Evolutionary conservation across 1,139 yeast genomes (phyloP).

Genomic region (Torulaspora pretoriensis): DNA sequence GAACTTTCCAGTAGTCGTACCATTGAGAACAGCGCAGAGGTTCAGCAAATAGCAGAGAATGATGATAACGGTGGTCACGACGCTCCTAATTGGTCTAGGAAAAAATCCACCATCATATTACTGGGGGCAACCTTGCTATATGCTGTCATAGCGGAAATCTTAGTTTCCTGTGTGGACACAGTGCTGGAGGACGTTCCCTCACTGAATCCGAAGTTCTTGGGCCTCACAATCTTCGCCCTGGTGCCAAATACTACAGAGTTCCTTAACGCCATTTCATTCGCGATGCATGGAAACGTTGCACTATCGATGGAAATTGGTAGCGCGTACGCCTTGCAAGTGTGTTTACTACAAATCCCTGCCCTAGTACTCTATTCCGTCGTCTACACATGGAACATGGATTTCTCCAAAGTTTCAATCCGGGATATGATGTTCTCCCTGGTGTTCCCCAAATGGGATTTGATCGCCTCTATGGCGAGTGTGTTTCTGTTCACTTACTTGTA

Average conservation of each 20-base stretch:
- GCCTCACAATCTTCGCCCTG: conserved; percentile 88
- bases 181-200: conserved; percentile 74
- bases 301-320: conserved; percentile 96
- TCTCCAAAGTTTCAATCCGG: conserved; percentile 39
- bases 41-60: conserved; percentile 9
- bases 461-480: conserved; percentile 80
- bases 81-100: conserved; percentile 95
- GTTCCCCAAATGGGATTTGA: conserved; percentile 93
- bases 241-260: conserved; percentile 98
- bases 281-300: conserved; percentile 93
- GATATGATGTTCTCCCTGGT: conserved; percentile 70
- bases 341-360: conserved; percentile 87
- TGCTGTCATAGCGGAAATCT: conserved; percentile 90
- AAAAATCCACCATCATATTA: conserved; percentile 78
- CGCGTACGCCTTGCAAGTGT: conserved; percentile 97
- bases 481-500: conserved; percentile 88
- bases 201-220: conserved; percentile 77
- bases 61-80: conserved; percentile 74
- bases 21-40: conserved; percentile 9
- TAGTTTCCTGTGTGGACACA: conserved; percentile 90
- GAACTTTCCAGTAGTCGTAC: conserved; percentile 17
- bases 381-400: conserved; percentile 31
- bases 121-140: conserved; percentile 80
- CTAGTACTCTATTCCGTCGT: conserved; percentile 72
- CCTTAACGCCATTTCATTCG: conserved; percentile 93